A percentile compares a stretch with the other conserved stretches of the same genome.
phyloP scores from a whole-genome alignment of 2,329 filamentous ascomycete species.

The Zopfia rhizophila region DNA sequence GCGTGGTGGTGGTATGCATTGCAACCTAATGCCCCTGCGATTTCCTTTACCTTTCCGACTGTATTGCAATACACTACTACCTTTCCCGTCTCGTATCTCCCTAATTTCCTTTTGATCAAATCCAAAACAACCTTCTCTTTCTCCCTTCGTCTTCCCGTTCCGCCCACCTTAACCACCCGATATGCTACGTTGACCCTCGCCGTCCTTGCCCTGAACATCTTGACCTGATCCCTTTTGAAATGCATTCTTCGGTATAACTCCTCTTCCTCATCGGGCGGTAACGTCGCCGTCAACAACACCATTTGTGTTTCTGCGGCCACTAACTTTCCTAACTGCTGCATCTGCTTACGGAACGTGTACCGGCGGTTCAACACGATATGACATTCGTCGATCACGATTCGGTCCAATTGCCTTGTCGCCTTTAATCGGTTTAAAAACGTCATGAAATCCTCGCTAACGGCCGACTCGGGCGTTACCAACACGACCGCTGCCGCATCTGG shows the following conservation, averaged over 20 bases:
- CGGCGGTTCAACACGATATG: conserved; percentile 31
- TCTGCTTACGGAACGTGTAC: conserved; percentile 21
- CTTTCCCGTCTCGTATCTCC: too few species aligned
- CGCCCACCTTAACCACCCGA: too few species aligned
- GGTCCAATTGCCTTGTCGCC: conserved; percentile 26
- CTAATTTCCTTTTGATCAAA: too few species aligned
- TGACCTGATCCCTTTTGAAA: conserved; percentile 18
- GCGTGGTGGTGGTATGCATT: conserved; percentile 2
- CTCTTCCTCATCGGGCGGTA: conserved; percentile 28
- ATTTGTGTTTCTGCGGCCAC: conserved; percentile 27
- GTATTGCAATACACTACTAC: too few species aligned
- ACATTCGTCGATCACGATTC: conserved; percentile 31
- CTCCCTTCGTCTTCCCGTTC: too few species aligned
- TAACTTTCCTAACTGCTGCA: conserved; percentile 28
- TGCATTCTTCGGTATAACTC: conserved; percentile 23
- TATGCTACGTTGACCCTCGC: conserved; percentile 8
- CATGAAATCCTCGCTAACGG: conserved; percentile 29
- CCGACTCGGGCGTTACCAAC: conserved; percentile 36
- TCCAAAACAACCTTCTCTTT: too few species aligned
- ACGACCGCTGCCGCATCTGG: conserved; percentile 27
- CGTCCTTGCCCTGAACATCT: conserved; percentile 14
- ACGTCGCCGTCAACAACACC: conserved; percentile 32
- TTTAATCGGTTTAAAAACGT: conserved; percentile 30
- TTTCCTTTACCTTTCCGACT: too few species aligned
- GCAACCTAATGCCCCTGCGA: too few species aligned